Conservation (phyloP, 2,329 filamentous ascomycete species). For the Trichothecium sympodiale region DNA sequence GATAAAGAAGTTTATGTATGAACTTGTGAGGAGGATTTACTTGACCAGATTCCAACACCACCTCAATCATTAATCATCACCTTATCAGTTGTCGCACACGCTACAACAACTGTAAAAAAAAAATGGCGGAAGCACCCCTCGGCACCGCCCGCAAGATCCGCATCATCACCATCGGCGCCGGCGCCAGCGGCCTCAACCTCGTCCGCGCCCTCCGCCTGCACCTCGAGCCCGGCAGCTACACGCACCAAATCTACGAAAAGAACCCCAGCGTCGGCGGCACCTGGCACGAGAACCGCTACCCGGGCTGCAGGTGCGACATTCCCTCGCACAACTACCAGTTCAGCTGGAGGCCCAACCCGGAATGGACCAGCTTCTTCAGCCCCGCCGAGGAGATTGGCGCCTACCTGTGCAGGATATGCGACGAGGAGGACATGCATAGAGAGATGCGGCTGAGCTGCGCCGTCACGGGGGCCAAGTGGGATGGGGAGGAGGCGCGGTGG, state of each 20-base stretch:
- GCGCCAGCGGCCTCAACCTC: slow-evolving; percentile 17
- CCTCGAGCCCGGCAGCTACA: slow-evolving; percentile 10
- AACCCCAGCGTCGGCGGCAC: slow-evolving; percentile 13
- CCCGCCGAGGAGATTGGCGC: slow-evolving; percentile 40
- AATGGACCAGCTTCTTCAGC: slow-evolving; percentile 47
- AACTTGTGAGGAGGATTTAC: too few species aligned
- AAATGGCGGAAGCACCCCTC: slow-evolving; percentile 10
- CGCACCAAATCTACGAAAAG: slow-evolving; percentile 13
- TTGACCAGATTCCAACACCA: too few species aligned
- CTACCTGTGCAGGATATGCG: slow-evolving; percentile 35
- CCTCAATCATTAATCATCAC: too few species aligned
- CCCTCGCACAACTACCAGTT: slow-evolving; percentile 53
- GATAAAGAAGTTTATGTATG: too few species aligned
- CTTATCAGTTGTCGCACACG: too few species aligned
- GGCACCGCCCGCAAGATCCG: slow-evolving; percentile 13
- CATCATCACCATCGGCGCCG: slow-evolving; percentile 17
- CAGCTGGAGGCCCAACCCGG: slow-evolving; percentile 46
- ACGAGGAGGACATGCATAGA: slow-evolving; percentile 32
- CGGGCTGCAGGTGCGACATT: slow-evolving; percentile 31
- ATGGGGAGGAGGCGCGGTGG: slow-evolving; percentile 22
- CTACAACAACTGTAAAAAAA: too few species aligned
- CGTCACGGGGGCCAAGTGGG: slow-evolving; percentile 17
- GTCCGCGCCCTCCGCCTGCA: slow-evolving; percentile 9
- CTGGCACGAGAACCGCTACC: slow-evolving; percentile 20
- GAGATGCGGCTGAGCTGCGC: slow-evolving; percentile 31